A percentile compares a stretch with the other conserved stretches of the same genome.
These are phyloP conservation scores for Microstegium vimineum DNA, from an alignment of 176 grass and related monocot genomes.

Conservation along the genomic window DNA sequence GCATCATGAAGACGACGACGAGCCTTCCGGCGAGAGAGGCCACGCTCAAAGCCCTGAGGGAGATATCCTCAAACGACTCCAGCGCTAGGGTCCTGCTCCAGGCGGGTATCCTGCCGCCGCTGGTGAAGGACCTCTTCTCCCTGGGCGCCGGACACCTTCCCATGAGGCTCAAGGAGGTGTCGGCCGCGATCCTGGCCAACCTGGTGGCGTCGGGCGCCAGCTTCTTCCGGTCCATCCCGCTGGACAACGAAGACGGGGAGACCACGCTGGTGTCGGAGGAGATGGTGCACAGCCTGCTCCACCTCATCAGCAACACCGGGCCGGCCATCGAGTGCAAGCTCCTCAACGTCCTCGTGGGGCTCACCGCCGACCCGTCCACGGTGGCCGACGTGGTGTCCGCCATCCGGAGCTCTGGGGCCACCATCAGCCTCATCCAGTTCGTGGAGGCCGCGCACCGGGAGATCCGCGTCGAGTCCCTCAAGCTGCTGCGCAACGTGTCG, in stretches of 20 bases:
- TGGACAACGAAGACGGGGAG: background rate
- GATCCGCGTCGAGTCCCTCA: too few relatives aligned
- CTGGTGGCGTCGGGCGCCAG: slow-evolving; percentile 36
- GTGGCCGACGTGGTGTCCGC: background rate
- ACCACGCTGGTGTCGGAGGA: background rate
- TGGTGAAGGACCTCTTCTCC: slow-evolving; percentile 63
- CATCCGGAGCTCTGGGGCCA: slow-evolving; percentile 73
- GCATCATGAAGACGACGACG: slow-evolving; percentile 46
- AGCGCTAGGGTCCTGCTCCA: slow-evolving; percentile 63
- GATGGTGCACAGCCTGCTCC: too few relatives aligned
- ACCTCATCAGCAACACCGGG: too few relatives aligned
- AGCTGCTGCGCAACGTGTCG: too few relatives aligned
- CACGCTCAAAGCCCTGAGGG: slow-evolving; percentile 56
- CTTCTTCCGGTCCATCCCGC: background rate
- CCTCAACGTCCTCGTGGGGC: too few relatives aligned
- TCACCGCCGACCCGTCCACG: too few relatives aligned
- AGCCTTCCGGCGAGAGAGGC: slow-evolving; percentile 58
- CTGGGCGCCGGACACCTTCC: slow-evolving; percentile 55
- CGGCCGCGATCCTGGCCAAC: slow-evolving; percentile 68
- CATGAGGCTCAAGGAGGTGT: slow-evolving; percentile 74
- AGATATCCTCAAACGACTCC: slow-evolving; percentile 72
- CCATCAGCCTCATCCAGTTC: slow-evolving; percentile 27
- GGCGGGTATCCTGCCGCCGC: slow-evolving; percentile 62
- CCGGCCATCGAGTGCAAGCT: too few relatives aligned
- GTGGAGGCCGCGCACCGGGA: too few relatives aligned